A percentile compares a stretch with the other conserved stretches of the same genome.
These are phyloP conservation scores for Straminergon stramineum DNA, from an alignment of 225 moss, liverwort and hornwort genomes.

Conservation along the genomic window DNA sequence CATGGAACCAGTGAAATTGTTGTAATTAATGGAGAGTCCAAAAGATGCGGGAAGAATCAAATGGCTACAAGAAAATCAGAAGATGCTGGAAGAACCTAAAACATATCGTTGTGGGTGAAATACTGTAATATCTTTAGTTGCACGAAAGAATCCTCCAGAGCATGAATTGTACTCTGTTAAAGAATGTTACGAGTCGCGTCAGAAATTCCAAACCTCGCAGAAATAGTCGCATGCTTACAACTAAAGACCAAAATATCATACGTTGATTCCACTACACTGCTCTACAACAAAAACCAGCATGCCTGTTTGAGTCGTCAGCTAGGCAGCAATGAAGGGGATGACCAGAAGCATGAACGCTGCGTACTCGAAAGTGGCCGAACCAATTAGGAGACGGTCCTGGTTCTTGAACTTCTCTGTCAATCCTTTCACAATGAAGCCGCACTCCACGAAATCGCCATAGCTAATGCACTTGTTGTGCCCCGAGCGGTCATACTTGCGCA, in stretches of 20 bases:
- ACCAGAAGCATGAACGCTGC: slow-evolving; percentile 65
- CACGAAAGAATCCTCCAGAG: background rate
- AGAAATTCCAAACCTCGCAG: background rate
- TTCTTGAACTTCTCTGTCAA: slow-evolving; percentile 71
- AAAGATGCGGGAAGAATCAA: background rate
- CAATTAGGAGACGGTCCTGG: slow-evolving; percentile 29
- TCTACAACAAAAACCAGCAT: background rate
- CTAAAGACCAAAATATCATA: background rate
- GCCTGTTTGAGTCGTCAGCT: background rate
- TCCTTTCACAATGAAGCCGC: slow-evolving; percentile 75
- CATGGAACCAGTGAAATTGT: background rate
- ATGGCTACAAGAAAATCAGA: background rate
- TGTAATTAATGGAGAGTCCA: background rate
- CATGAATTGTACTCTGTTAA: background rate
- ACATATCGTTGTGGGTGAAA: background rate
- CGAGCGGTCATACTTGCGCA: slow-evolving; percentile 57
- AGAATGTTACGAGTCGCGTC: background rate
- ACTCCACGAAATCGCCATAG: slow-evolving; percentile 79
- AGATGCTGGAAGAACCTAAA: background rate
- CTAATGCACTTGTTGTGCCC: slow-evolving; percentile 47
- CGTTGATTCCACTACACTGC: background rate
- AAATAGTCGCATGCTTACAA: too few relatives aligned
- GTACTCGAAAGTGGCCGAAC: slow-evolving; percentile 57
- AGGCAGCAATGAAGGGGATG: slow-evolving; percentile 64
- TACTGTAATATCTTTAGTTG: background rate